A percentile compares a stretch with the other conserved stretches of the same genome.
Evolutionary conservation across 345 rosid genomes (phyloP).

Genomic region (Lepidium sativum): DNA sequence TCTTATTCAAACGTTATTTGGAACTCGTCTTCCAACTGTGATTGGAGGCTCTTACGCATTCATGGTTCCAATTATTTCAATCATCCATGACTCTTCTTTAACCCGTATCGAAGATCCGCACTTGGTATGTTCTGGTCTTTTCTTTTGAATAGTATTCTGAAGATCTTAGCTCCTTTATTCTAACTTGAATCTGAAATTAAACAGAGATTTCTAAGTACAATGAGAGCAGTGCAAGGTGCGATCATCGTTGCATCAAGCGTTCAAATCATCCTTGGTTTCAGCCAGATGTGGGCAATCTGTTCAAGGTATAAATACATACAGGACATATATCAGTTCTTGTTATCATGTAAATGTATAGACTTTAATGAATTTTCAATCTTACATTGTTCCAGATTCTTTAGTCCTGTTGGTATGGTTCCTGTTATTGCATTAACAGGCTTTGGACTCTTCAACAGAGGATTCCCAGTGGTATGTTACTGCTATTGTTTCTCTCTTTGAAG

Average conservation of each 20-base stretch:
- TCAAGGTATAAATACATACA: conserved; percentile 62
- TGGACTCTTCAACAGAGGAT: conserved; percentile 95
- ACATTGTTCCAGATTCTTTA: conserved; percentile 65
- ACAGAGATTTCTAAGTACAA: conserved; percentile 80
- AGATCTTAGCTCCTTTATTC: neutral
- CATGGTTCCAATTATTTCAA: conserved; percentile 94
- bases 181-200: neutral
- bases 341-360: neutral
- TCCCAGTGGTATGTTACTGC: conserved; percentile 63
- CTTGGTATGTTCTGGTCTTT: conserved; percentile 43
- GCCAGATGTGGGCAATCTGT: conserved; percentile 94
- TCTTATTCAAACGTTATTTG: conserved; percentile 84
- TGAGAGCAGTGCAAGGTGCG: conserved; percentile 99
- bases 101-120: conserved; percentile 59
- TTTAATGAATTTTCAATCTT: neutral
- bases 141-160: neutral
- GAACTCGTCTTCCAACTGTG: conserved; percentile 88
- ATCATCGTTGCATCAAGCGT: conserved; percentile 90
- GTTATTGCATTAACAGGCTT: conserved; percentile 87
- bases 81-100: conserved; percentile 75
- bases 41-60: conserved; percentile 95
- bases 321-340: neutral
- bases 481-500: neutral
- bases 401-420: conserved; percentile 98
- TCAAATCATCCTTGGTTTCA: conserved; percentile 88